Evolutionary conservation across 2,329 filamentous ascomycete genomes (phyloP), one percentile per base, ranked within the genome.

Genomic region (Didymella sp.): DNA sequence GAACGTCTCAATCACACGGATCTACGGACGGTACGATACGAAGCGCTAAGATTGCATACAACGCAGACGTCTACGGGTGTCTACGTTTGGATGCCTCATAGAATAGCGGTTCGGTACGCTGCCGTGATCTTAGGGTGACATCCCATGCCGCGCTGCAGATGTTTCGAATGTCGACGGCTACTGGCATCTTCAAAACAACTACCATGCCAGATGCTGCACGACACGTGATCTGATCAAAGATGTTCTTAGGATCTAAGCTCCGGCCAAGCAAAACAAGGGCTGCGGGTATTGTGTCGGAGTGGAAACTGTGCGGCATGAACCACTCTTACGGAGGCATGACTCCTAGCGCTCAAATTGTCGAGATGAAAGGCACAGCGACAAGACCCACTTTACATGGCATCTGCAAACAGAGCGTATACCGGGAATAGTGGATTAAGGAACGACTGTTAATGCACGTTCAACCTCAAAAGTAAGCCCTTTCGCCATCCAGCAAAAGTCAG

Each of bases 351-450:
- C 2, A n/a, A 25, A n/a, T 24, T 15, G 9, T 27, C 43, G 13
- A 47, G 30, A 53, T 53, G 42, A 47, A 53, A 53, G 51, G 51
- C 21, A 46, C 35, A 35, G n/a, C 27, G 51, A 12, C n/a, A 30
- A n/a, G 35, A 1, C 15, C 51, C 43, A 47, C 51, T 17, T 12
- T 47, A 42, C 42, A 53, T 25, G 51, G 28, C 17, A n/a, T 15
- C 22, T 13, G n/a, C 9, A 19, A 27, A 33, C 12, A 21, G 27
- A n/a, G 9, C 5, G 17, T 8, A 15, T 41, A 25, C 19, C 6
- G 13, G 6, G 12, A 22, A 24, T 4, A n/a, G 17, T 41, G 37
- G 12, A 28, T 6, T n/a, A 27, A 19, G 21, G 21, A 35, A 27
- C 17, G 21, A 21, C n/a, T 22, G 28, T 28, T 35, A 22, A 27